Conservation (phyloP, 495 filamentous ascomycete genomes). For the Aspergillus affinis region DNA sequence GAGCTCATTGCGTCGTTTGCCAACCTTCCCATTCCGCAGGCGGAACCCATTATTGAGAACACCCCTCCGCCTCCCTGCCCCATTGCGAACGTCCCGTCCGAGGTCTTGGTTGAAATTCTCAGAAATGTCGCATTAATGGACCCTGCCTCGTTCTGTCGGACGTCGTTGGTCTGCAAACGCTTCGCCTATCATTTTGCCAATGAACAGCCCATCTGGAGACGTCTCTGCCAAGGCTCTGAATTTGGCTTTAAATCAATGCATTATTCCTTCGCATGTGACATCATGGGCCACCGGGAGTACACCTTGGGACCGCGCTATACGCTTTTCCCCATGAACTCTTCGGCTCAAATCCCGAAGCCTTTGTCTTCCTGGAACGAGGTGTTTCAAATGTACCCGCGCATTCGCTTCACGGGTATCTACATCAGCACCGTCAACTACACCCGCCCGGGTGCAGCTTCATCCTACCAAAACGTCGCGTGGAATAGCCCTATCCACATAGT, state of each 20-base stretch:
- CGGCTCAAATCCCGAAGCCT: slow-evolving; percentile 37
- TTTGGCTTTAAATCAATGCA: slow-evolving; percentile 84
- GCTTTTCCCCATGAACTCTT: slow-evolving; percentile 35
- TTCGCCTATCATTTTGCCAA: slow-evolving; percentile 81
- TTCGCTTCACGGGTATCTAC: slow-evolving; percentile 93
- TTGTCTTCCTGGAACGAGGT: slow-evolving; percentile 56
- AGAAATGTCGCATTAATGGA: slow-evolving; percentile 71
- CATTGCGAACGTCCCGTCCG: slow-evolving; percentile 73
- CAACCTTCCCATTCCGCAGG: slow-evolving; percentile 59
- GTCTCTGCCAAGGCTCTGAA: slow-evolving; percentile 65
- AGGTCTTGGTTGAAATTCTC: slow-evolving; percentile 76
- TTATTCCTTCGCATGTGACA: slow-evolving; percentile 67
- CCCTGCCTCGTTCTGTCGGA: slow-evolving; percentile 73
- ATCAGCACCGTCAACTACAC: slow-evolving; percentile 96
- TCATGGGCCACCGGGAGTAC: slow-evolving; percentile 60
- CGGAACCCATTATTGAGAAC: slow-evolving; percentile 58
- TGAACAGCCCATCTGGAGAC: slow-evolving; percentile 88
- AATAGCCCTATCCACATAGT: slow-evolving; percentile 90
- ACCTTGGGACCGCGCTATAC: slow-evolving; percentile 37
- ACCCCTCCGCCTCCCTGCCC: slow-evolving; percentile 72
- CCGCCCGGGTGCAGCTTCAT: slow-evolving; percentile 67
- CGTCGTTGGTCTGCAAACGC: slow-evolving; percentile 80
- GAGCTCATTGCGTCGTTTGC: slow-evolving; percentile 78
- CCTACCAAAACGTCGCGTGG: slow-evolving; percentile 60
- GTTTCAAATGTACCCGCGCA: slow-evolving; percentile 77